Conservation (phyloP, 345 rosid genomes). For the Populus pruinosa region DNA sequence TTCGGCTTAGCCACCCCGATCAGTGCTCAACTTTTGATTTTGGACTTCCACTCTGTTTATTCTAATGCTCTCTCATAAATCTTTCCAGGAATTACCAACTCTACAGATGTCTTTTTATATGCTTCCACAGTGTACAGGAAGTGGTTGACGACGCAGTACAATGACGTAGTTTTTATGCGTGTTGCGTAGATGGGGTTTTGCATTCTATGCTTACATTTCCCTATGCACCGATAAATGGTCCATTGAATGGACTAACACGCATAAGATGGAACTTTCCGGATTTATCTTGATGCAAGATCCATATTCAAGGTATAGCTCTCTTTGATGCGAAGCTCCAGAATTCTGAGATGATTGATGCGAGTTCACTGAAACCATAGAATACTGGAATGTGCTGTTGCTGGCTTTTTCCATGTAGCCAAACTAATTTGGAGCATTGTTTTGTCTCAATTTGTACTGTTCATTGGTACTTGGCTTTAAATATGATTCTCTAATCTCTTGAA, state of each 20-base stretch:
- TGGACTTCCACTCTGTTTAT: neutral
- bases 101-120: neutral
- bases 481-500: neutral
- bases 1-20: neutral
- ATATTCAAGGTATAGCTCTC: neutral
- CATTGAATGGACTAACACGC: neutral
- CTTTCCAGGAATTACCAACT: neutral
- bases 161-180: neutral
- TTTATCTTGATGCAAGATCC: neutral
- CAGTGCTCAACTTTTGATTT: neutral
- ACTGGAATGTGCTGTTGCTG: neutral
- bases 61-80: neutral
- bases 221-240: too few species aligned
- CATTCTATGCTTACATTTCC: too few species aligned
- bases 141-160: neutral
- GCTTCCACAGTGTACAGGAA: neutral
- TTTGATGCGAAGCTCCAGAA: neutral
- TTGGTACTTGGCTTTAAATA: too few species aligned
- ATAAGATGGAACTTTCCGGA: neutral
- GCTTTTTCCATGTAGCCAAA: neutral
- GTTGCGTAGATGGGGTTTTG: too few species aligned
- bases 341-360: neutral
- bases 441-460: neutral
- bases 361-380: neutral
- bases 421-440: neutral